A percentile compares a stretch with the other conserved stretches of the same genome.
These are phyloP conservation scores for Dillenia suffruticosa DNA, from an alignment of 164 flowering plant species.

Conservation along the genomic window DNA sequence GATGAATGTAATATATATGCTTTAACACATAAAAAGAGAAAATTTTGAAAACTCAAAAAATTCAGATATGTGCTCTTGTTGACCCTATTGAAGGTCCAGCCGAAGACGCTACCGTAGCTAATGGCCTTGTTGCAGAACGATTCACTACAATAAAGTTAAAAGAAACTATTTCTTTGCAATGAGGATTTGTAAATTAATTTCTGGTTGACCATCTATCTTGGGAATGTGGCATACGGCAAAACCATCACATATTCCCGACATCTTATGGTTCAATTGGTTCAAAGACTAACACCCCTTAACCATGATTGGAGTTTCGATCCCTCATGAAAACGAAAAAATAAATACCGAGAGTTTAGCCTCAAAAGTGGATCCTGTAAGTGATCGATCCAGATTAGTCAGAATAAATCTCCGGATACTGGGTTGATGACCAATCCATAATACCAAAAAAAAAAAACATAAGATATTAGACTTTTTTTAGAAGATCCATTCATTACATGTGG, in stretches of 20 bases:
- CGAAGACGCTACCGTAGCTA: constrained; percentile 66
- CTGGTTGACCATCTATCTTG: background rate
- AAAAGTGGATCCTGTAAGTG: too few species aligned
- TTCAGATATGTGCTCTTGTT: constrained; percentile 78
- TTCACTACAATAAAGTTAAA: constrained; percentile 81
- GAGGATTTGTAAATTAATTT: background rate
- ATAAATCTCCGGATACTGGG: too few species aligned
- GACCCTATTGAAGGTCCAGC: constrained; percentile 67
- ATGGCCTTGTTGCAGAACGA: constrained; percentile 68
- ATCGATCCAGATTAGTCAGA: too few species aligned
- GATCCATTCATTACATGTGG: constrained; percentile 50
- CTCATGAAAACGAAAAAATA: too few species aligned
- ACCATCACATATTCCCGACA: too few species aligned
- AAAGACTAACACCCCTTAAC: too few species aligned
- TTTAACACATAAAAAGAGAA: constrained; percentile 15
- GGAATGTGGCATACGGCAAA: background rate
- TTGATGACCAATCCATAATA: too few species aligned
- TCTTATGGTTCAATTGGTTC: too few species aligned
- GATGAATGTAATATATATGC: constrained; percentile 37
- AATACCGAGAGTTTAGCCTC: too few species aligned
- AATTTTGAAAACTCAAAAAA: constrained; percentile 17
- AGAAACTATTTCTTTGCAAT: constrained; percentile 4
- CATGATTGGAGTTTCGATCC: too few species aligned
- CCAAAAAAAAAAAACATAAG: too few species aligned
- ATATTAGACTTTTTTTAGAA: too few species aligned